Evolutionary conservation across 495 filamentous ascomycete species (phyloP).

Genomic region (Corynascus novoguineensis): DNA sequence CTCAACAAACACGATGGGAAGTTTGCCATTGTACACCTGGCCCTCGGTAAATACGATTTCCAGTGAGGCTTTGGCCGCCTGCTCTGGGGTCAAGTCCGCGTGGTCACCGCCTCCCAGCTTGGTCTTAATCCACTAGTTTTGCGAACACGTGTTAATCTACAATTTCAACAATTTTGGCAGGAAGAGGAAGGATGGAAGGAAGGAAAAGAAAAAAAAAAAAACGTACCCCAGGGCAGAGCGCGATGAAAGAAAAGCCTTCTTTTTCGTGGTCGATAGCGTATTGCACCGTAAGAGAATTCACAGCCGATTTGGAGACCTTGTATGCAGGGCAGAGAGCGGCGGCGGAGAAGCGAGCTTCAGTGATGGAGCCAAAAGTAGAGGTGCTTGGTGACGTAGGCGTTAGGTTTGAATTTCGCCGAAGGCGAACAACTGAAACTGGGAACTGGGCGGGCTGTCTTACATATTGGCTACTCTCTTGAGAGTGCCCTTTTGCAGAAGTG

Average conservation of each 20-base stretch:
- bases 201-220: neutral
- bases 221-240: neutral
- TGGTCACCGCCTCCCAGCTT: slow-evolving; percentile 16
- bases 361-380: neutral
- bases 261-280: neutral
- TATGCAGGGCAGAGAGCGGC: neutral
- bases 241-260: neutral
- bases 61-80: slow-evolving; percentile 40
- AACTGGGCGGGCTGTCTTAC: neutral
- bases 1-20: slow-evolving; percentile 41
- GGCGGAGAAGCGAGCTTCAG: neutral
- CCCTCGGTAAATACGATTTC: slow-evolving; percentile 39
- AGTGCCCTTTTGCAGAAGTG: neutral
- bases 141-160: too few relatives aligned
- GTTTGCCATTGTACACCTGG: slow-evolving; percentile 40
- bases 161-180: neutral
- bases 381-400: neutral
- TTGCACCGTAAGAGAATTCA: neutral
- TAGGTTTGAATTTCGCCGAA: too few relatives aligned
- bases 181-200: neutral
- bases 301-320: neutral
- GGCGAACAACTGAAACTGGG: too few relatives aligned
- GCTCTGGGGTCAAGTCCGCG: slow-evolving; percentile 43
- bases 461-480: neutral
- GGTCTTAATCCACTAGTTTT: slow-evolving; percentile 10